phyloP scores from a whole-genome alignment of 2,329 filamentous ascomycete genomes.

The Anthostomella pinea region DNA sequence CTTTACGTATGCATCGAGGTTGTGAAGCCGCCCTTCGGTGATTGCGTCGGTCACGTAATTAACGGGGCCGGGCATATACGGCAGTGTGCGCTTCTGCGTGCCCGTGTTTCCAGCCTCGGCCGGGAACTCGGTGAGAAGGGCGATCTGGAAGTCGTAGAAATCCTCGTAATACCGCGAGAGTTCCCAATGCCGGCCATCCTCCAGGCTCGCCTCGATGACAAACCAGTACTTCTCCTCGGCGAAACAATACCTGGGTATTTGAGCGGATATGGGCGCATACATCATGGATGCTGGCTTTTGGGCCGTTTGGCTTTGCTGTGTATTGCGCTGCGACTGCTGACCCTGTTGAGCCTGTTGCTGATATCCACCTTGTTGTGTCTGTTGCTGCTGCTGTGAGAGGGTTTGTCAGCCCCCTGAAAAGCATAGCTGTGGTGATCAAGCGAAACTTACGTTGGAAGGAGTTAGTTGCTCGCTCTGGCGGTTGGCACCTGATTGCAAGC shows the following conservation, averaged over 20 bases:
- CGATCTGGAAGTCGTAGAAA: conserved; percentile 98
- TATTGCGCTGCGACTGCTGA: conserved; percentile 40
- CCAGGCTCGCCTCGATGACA: conserved; percentile 85
- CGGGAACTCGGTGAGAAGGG: conserved; percentile 86
- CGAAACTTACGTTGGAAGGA: conserved; percentile 22
- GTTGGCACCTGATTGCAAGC: conserved; percentile 54
- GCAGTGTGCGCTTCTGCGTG: conserved; percentile 74
- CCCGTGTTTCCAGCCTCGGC: conserved; percentile 87
- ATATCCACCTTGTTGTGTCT: conserved; percentile 26
- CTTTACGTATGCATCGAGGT: conserved; percentile 93
- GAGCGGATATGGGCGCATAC: conserved; percentile 75
- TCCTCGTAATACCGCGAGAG: conserved; percentile 94
- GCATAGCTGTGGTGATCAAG: not conserved
- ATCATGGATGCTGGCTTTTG: conserved; percentile 51
- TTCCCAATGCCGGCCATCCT: conserved; percentile 90
- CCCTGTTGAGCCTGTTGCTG: conserved; percentile 36
- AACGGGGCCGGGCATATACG: conserved; percentile 97
- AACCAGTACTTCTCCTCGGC: conserved; percentile 99
- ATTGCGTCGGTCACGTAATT: conserved; percentile 98
- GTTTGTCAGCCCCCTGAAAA: conserved; percentile 16
- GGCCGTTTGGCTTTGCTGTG: conserved; percentile 38
- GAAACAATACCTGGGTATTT: conserved; percentile 90
- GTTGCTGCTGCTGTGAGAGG: conserved; percentile 23
- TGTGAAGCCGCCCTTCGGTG: conserved; percentile 87
- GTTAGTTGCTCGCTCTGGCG: conserved; percentile 47